Percentiles rank a stretch among this genome's conserved stretches.
Conservation (phyloP, 2,329 filamentous ascomycete genomes). For the Coniella vitis region DNA sequence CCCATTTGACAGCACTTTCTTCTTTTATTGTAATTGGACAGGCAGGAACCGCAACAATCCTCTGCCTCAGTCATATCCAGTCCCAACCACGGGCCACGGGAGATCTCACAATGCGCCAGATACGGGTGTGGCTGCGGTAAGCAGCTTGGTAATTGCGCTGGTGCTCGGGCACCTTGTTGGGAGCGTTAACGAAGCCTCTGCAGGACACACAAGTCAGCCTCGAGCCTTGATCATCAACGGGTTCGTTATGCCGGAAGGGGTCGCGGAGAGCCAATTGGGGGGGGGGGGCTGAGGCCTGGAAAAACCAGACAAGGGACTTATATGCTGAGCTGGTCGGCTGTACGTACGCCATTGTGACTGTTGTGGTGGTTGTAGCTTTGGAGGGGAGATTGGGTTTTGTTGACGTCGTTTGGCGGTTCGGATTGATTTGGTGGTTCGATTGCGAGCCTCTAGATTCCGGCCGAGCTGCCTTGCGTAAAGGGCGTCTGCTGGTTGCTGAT, state of each 20-base stretch:
- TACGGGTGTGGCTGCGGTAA: slow-evolving; percentile 59
- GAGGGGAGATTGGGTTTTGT: slow-evolving; percentile 18
- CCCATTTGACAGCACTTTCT: too few relatives aligned
- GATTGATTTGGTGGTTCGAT: slow-evolving; percentile 10
- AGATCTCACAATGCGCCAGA: slow-evolving; percentile 70
- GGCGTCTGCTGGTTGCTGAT: slow-evolving; percentile 1
- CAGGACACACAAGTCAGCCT: slow-evolving; percentile 22
- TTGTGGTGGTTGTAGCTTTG: slow-evolving; percentile 15
- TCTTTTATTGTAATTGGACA: not conserved
- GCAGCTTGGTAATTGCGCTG: slow-evolving; percentile 71
- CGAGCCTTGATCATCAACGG: not conserved
- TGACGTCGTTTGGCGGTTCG: slow-evolving; percentile 16
- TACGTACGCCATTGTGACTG: slow-evolving; percentile 26
- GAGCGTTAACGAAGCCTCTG: slow-evolving; percentile 57
- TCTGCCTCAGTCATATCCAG: not conserved
- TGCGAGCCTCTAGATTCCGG: slow-evolving; percentile 1
- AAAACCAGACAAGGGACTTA: not conserved
- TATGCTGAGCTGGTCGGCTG: not conserved
- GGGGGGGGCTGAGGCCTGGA: not conserved
- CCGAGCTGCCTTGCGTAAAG: slow-evolving; percentile 3
- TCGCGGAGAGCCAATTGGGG: slow-evolving; percentile 10
- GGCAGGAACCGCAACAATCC: not conserved
- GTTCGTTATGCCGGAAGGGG: not conserved
- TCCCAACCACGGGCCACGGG: not conserved
- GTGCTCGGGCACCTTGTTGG: slow-evolving; percentile 69